These are phyloP conservation scores for Myxozyma neglecta DNA, from an alignment of 805 yeast genomes.

Conservation along the genomic window DNA sequence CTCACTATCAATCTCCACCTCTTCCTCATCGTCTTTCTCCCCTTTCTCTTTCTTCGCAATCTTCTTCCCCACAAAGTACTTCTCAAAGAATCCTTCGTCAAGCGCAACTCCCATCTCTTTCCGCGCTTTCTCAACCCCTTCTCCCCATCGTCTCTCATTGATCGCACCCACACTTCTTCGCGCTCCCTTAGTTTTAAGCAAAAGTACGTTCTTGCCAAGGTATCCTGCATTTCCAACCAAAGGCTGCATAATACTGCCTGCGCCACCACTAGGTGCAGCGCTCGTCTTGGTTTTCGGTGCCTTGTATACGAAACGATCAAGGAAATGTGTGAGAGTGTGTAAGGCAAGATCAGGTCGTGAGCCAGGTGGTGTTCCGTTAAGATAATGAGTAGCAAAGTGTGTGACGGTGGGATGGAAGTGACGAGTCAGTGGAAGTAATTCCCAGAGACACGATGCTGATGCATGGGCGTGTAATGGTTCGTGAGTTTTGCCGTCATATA, in stretches of 20 bases:
- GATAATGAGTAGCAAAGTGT: slow-evolving; percentile 67
- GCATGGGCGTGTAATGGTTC: slow-evolving; percentile 95
- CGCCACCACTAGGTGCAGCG: slow-evolving; percentile 40
- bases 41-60: slow-evolving; percentile 38
- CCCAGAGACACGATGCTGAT: slow-evolving; percentile 81
- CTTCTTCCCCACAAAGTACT: slow-evolving; percentile 38
- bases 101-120: slow-evolving; percentile 7
- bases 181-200: slow-evolving; percentile 45
- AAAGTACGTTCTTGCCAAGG: slow-evolving; percentile 35
- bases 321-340: slow-evolving; percentile 82
- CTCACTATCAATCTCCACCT: slow-evolving; percentile 46
- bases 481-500: slow-evolving; percentile 82
- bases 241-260: slow-evolving; percentile 97
- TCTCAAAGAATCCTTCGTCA: slow-evolving; percentile 61
- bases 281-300: slow-evolving; percentile 70
- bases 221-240: slow-evolving; percentile 49
- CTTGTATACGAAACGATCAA: slow-evolving; percentile 93
- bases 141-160: slow-evolving; percentile 82
- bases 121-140: slow-evolving; percentile 56
- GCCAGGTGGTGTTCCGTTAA: slow-evolving; percentile 46
- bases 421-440: slow-evolving; percentile 63
- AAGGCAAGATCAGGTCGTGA: slow-evolving; percentile 88
- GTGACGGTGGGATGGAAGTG: slow-evolving; percentile 94
- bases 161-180: slow-evolving; percentile 64
- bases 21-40: slow-evolving; percentile 55